These are phyloP conservation scores for Pyronema domesticum DNA, from an alignment of 495 filamentous ascomycete genomes.

Conservation along the genomic window DNA sequence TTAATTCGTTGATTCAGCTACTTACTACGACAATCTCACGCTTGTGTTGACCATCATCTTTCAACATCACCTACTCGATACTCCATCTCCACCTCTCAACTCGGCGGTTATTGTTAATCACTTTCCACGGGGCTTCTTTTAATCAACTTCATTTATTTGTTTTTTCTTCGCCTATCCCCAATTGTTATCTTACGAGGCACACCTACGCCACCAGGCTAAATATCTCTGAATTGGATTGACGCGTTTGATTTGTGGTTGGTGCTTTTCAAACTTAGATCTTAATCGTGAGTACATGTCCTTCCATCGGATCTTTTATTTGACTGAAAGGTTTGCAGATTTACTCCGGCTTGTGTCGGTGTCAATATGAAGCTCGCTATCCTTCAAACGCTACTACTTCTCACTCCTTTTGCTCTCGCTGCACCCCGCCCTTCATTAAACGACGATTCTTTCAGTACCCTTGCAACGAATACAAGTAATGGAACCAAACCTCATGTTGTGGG, in stretches of 20 bases:
- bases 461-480: too few species aligned
- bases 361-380: neutral
- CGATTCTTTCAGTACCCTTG: neutral
- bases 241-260: too few species aligned
- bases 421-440: neutral
- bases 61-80: neutral
- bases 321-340: neutral
- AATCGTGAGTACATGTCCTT: too few species aligned
- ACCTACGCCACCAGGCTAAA: neutral
- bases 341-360: neutral
- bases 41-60: neutral
- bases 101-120: neutral
- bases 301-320: too few species aligned
- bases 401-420: neutral
- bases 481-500: slow-evolving; percentile 15
- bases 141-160: neutral
- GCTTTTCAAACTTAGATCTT: too few species aligned
- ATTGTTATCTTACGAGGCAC: neutral
- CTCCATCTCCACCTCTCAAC: neutral
- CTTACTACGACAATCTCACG: neutral
- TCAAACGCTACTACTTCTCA: neutral
- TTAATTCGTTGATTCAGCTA: neutral
- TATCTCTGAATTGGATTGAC: too few species aligned
- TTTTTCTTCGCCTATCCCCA: neutral
- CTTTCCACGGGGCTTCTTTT: neutral